Base-by-base conservation (phyloP, 441 rosid genomes). In the Pelargonium hybrid region DNA sequence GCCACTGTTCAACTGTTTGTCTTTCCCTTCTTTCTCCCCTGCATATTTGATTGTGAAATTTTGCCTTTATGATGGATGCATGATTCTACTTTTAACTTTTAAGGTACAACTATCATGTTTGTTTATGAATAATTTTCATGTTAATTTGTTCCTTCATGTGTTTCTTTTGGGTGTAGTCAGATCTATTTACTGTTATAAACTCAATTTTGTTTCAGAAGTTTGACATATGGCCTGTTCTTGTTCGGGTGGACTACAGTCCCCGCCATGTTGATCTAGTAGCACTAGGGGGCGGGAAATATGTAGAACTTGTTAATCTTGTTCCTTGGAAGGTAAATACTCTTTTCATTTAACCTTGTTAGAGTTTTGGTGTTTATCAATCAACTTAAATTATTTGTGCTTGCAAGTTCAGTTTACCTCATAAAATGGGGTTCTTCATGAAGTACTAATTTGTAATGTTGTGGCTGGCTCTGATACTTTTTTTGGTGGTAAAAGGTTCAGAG, bases 201-300 rank as follows among this genome's bases (percentile, higher is more conserved):
- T 67, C 21, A 68, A 65, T 67, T 76, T 69, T 75, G 75, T 85
- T 82, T 69, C 95, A 96, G 99, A 91, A 85, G 80, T 90, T 96
- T 48, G 96, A 96, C 74, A 79, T 96, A 66, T 84, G 83, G 91
- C 97, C 98, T 73, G 73, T 87, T 80, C 81, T 81, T 82, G 79
- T 96, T 69, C 97, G 92, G 83, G 89, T 96, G 79, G 97, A 96
- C 78, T 96, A 96, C 84, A 87, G 83, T 69, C 99, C 99, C 15
- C 81, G 70, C 69, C 90, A 63, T 78, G 90, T 96, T 73, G 96
- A 93, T 90, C 75, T 96, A 66, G 96, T 96, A 23, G 99, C 99
- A 74, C 75, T 96, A 74, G 83, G 88, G 29, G 88, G 88, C 73
- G 99, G 99, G 68, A 93, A 91, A 77, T 91, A 83, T 77, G 93